phyloP scores from a whole-genome alignment of 805 yeast genomes.

The Metschnikowia kunwiensis region DNA sequence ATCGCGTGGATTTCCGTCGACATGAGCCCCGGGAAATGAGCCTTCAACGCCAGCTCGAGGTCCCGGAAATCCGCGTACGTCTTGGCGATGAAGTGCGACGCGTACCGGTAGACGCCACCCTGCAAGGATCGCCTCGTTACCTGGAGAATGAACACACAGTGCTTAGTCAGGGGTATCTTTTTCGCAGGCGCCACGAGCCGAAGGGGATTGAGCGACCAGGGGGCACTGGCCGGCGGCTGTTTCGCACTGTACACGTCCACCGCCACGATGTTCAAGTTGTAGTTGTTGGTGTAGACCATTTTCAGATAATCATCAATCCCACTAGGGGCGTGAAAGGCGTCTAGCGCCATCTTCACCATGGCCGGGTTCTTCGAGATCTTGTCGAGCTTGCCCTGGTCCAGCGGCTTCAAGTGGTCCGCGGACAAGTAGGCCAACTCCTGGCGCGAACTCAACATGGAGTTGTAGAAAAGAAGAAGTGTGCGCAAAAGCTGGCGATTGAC shows the following conservation, averaged over 20 bases:
- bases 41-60: constrained; percentile 51
- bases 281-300: constrained; percentile 49
- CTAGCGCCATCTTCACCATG: constrained; percentile 14
- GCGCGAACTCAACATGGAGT: constrained; percentile 66
- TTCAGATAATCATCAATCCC: constrained; percentile 17
- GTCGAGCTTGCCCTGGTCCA: constrained; percentile 38
- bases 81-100: constrained; percentile 50
- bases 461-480: constrained; percentile 63
- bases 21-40: constrained; percentile 61
- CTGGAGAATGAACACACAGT: constrained; percentile 50
- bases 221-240: background rate
- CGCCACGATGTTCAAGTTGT: constrained; percentile 65
- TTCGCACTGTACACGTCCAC: constrained; percentile 39
- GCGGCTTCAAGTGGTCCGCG: constrained; percentile 31
- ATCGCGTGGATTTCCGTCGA: constrained; percentile 51
- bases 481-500: constrained; percentile 59
- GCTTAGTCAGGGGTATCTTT: constrained; percentile 16
- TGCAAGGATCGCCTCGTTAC: constrained; percentile 29
- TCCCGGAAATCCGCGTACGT: constrained; percentile 66
- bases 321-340: constrained; percentile 13
- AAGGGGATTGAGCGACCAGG: constrained; percentile 21
- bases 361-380: constrained; percentile 23
- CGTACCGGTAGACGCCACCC: constrained; percentile 11
- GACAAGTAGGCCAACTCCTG: constrained; percentile 50
- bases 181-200: constrained; percentile 5